These are phyloP conservation scores for Nasturtium officinale DNA, from an alignment of 345 rosid species.

Conservation along the genomic window DNA sequence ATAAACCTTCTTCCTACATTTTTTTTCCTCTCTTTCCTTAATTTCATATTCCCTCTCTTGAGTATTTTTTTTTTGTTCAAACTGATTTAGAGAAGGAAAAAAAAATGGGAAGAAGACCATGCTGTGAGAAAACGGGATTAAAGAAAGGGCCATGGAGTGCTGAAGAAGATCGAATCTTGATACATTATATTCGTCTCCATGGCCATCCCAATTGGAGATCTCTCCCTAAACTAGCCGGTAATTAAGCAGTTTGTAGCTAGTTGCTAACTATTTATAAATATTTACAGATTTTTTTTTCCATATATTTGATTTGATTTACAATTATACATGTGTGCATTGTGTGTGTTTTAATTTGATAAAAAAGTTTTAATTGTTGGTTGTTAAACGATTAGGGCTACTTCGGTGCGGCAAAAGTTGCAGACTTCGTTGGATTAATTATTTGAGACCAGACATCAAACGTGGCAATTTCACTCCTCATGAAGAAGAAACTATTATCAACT, in stretches of 20 bases:
- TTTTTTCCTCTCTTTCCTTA: neutral
- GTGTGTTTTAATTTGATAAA: too few relatives aligned
- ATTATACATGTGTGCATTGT: too few relatives aligned
- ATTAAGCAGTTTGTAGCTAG: neutral
- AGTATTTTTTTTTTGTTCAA: neutral
- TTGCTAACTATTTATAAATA: neutral
- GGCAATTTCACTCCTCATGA: conserved; percentile 60
- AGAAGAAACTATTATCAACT: conserved; percentile 50
- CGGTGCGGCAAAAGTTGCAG: conserved; percentile 76
- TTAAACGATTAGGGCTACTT: conserved; percentile 49
- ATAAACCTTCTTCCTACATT: neutral
- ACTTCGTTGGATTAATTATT: conserved; percentile 69
- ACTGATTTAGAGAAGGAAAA: neutral
- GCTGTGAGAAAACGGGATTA: conserved; percentile 46
- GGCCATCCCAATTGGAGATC: conserved; percentile 49
- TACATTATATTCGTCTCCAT: conserved; percentile 26
- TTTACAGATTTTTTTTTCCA: neutral
- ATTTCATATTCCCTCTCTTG: neutral
- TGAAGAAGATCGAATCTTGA: conserved; percentile 46
- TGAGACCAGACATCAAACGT: conserved; percentile 57
- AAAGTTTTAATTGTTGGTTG: conserved; percentile 20
- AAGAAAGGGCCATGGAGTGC: conserved; percentile 48
- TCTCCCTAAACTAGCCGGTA: conserved; percentile 46
- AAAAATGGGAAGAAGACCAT: conserved; percentile 45
- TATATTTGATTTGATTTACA: neutral